Conservation (phyloP, 2,329 filamentous ascomycete genomes). For the Epichloe scottii region DNA sequence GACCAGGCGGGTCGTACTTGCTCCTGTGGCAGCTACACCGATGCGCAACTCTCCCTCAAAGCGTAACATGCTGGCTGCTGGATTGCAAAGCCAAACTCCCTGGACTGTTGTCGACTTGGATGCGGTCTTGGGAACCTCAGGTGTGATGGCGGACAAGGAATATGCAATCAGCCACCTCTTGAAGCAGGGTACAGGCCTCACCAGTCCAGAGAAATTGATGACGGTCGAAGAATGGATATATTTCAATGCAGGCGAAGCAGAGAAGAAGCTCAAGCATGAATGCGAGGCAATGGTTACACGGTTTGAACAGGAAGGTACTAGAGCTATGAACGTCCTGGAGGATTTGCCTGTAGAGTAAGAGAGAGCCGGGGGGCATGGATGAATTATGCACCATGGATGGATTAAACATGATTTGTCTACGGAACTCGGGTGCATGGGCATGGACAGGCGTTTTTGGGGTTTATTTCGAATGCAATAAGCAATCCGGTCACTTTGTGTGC, state of each 20-base stretch:
- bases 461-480: neutral
- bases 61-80: conserved; percentile 39
- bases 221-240: conserved; percentile 88
- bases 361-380: neutral
- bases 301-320: conserved; percentile 73
- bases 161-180: conserved; percentile 38
- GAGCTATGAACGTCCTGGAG: conserved; percentile 67
- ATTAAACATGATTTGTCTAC: neutral
- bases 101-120: conserved; percentile 75
- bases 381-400: neutral
- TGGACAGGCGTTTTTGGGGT: neutral
- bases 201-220: conserved; percentile 73
- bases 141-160: conserved; percentile 35
- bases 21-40: conserved; percentile 33
- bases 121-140: conserved; percentile 42
- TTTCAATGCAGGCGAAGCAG: conserved; percentile 66
- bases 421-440: neutral
- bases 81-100: conserved; percentile 42
- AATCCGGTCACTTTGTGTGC: neutral
- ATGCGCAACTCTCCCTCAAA: conserved; percentile 48
- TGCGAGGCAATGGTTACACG: conserved; percentile 71
- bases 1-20: conserved; percentile 35
- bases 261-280: conserved; percentile 64
- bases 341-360: conserved; percentile 46
- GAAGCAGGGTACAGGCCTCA: conserved; percentile 47